phyloP scores from a whole-genome alignment of 495 filamentous ascomycete genomes.

The Neurospora terricola region DNA sequence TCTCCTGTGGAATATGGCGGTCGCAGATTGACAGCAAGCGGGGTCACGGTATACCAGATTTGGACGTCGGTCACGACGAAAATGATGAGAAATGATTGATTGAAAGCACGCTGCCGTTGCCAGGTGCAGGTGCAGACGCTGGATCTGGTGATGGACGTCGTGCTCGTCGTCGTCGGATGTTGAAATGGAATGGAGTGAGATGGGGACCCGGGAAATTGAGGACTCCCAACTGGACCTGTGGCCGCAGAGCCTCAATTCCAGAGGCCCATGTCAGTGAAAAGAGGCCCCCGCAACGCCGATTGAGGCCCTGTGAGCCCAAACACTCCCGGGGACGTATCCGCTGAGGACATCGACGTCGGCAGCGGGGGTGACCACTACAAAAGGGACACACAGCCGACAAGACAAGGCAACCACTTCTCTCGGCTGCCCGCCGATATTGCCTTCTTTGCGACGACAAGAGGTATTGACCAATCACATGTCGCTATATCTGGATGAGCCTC shows the following conservation, averaged over 20 bases:
- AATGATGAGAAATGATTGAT: background rate
- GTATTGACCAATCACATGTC: background rate
- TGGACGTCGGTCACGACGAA: background rate
- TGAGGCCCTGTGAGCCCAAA: background rate
- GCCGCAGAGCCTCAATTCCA: background rate
- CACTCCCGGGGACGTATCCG: background rate
- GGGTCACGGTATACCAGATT: background rate
- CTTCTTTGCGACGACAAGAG: background rate
- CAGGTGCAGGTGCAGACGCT: background rate
- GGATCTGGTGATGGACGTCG: background rate
- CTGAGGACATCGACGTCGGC: background rate
- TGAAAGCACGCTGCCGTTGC: background rate
- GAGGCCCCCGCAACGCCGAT: background rate
- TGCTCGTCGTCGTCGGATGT: background rate
- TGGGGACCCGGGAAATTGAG: background rate
- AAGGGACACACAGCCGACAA: background rate
- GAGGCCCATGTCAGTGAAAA: background rate
- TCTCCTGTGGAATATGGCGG: background rate
- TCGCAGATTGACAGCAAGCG: background rate
- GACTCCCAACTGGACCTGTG: background rate
- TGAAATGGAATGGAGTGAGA: background rate
- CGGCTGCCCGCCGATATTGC: background rate
- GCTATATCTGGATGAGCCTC: background rate
- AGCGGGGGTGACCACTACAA: background rate
- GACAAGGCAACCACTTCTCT: background rate